phyloP scores from a whole-genome alignment of 148 eudicot genomes.

The Rhododendron henanense region DNA sequence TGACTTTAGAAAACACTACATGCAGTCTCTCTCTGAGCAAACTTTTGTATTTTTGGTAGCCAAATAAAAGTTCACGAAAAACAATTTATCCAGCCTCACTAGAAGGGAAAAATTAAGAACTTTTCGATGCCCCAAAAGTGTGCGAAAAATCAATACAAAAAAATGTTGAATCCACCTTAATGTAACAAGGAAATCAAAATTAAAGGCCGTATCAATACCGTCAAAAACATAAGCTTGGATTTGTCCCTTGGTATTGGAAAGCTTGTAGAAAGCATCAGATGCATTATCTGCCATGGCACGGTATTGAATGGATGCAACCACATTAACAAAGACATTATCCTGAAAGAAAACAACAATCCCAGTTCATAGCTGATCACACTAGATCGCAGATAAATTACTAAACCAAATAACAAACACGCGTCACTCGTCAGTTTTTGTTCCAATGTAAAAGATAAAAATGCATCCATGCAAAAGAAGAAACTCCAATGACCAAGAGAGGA shows the following conservation, averaged over 20 bases:
- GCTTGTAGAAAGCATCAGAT: constrained; percentile 43
- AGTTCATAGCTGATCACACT: background rate
- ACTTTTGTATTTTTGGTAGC: background rate
- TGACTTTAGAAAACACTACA: background rate
- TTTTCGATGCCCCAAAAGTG: background rate
- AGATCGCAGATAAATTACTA: background rate
- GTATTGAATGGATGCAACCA: constrained; percentile 45
- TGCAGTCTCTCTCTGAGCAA: background rate
- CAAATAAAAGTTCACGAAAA: background rate
- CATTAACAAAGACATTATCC: constrained; percentile 47
- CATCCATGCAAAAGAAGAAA: background rate
- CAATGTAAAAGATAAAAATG: background rate
- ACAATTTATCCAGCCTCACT: too few relatives aligned
- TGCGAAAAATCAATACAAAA: too few relatives aligned
- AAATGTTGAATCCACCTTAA: background rate
- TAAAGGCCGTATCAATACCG: constrained; percentile 20
- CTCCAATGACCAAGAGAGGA: background rate
- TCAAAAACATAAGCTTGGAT: constrained; percentile 48
- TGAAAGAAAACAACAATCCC: constrained; percentile 8
- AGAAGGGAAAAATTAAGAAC: background rate
- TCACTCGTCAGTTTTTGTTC: background rate
- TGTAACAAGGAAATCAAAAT: background rate
- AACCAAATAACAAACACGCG: background rate
- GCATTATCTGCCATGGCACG: constrained; percentile 40
- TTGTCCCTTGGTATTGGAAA: constrained; percentile 38